Conservation (phyloP, 305 asterid species). For the Salvia sclarea region DNA sequence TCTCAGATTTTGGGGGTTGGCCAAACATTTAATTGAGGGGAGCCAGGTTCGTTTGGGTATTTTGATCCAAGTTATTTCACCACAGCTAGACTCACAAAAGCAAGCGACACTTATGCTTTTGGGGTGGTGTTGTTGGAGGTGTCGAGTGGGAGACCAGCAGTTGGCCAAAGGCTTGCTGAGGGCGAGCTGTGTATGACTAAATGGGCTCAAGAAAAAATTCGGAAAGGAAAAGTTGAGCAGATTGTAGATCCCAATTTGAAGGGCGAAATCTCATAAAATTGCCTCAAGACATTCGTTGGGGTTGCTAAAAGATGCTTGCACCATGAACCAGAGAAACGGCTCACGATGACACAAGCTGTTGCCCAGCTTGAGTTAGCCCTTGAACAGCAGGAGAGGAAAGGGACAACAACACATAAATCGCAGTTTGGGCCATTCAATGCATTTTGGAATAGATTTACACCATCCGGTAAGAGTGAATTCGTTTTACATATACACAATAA, state of each 20-base stretch:
- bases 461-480: neutral
- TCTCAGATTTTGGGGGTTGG: slow-evolving; percentile 60
- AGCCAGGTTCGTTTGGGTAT: no score
- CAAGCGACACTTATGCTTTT: slow-evolving; percentile 51
- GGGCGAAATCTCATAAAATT: slow-evolving; percentile 36
- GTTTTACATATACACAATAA: no score
- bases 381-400: slow-evolving; percentile 1
- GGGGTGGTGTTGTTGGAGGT: slow-evolving; percentile 56
- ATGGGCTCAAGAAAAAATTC: slow-evolving; percentile 40
- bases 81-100: slow-evolving; percentile 42
- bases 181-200: slow-evolving; percentile 38
- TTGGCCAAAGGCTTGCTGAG: no score
- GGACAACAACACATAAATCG: neutral
- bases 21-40: slow-evolving; percentile 35
- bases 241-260: slow-evolving; percentile 41
- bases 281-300: slow-evolving; percentile 45
- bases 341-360: no score
- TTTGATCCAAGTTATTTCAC: slow-evolving; percentile 44
- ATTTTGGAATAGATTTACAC: neutral
- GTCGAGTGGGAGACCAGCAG: slow-evolving; percentile 52
- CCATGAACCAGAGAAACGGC: slow-evolving; percentile 42
- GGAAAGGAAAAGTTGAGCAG: slow-evolving; percentile 37
- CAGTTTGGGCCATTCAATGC: neutral
- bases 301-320: slow-evolving; percentile 14
- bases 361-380: slow-evolving; percentile 11